Conservation (phyloP, 2,329 filamentous ascomycete genomes). For the Plenodomus tracheiphilus region DNA sequence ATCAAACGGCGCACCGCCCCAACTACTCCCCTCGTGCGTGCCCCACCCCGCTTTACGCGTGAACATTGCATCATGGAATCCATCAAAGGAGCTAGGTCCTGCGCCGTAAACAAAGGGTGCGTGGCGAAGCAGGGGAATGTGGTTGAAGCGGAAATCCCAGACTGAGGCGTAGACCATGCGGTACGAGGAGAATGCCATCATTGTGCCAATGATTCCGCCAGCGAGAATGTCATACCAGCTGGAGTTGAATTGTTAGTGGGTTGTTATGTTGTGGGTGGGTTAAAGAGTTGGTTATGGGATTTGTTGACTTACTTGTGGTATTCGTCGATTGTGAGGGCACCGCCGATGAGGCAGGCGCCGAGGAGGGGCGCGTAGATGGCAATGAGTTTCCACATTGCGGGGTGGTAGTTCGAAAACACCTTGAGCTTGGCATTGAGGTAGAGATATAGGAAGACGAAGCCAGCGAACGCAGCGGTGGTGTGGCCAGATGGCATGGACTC, state of each 20-base stretch:
- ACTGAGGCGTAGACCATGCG: slow-evolving; percentile 69
- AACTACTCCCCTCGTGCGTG: slow-evolving; percentile 42
- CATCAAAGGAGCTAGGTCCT: slow-evolving; percentile 43
- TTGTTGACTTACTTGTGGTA: slow-evolving; percentile 60
- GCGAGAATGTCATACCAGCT: slow-evolving; percentile 71
- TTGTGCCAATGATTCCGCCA: slow-evolving; percentile 66
- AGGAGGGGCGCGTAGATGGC: slow-evolving; percentile 68
- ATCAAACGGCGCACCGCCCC: slow-evolving; percentile 50
- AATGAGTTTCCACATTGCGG: slow-evolving; percentile 73
- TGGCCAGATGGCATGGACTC: slow-evolving; percentile 76
- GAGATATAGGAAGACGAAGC: slow-evolving; percentile 70
- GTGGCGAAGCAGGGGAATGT: slow-evolving; percentile 65
- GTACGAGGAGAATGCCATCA: slow-evolving; percentile 67
- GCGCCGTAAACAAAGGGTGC: slow-evolving; percentile 58
- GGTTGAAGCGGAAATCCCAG: slow-evolving; percentile 70
- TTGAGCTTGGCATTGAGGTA: slow-evolving; percentile 82
- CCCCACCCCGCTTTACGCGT: slow-evolving; percentile 67
- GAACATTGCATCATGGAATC: slow-evolving; percentile 59
- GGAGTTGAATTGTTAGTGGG: neutral
- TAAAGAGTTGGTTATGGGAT: too few species aligned
- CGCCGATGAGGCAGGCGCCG: slow-evolving; percentile 68
- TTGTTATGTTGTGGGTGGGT: too few species aligned
- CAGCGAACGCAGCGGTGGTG: slow-evolving; percentile 72
- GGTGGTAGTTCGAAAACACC: slow-evolving; percentile 72
- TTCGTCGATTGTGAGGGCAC: slow-evolving; percentile 70